phyloP scores from a whole-genome alignment of 83 land plant species.

The Picea engelmannii region DNA sequence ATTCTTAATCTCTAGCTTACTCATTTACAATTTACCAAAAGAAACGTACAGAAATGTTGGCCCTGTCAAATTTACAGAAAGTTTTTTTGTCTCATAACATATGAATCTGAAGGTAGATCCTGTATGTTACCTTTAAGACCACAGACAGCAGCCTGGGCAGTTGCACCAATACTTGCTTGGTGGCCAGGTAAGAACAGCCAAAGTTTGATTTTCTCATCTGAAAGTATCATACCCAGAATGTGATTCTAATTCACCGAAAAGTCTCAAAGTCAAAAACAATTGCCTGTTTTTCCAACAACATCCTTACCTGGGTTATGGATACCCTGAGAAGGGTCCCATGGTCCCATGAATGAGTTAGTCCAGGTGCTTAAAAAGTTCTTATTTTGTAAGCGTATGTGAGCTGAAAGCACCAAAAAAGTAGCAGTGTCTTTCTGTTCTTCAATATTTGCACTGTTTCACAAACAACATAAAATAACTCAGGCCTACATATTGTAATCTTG shows the following conservation, averaged over 20 bases:
- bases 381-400: constrained; percentile 66
- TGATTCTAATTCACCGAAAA: background rate
- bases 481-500: background rate
- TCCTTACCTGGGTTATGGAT: constrained; percentile 67
- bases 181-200: constrained; percentile 81
- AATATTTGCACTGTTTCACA: constrained; percentile 28
- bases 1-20: background rate
- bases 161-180: constrained; percentile 37
- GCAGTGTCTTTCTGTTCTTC: constrained; percentile 60
- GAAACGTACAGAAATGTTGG: background rate
- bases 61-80: constrained; percentile 1
- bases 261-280: background rate
- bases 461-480: background rate
- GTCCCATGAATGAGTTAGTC: constrained; percentile 83
- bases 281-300: background rate
- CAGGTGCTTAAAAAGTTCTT: constrained; percentile 68
- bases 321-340: constrained; percentile 86
- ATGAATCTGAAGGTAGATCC: background rate
- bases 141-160: constrained; percentile 53
- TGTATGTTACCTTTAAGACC: constrained; percentile 11
- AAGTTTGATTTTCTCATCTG: constrained; percentile 79
- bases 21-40: background rate
- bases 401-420: constrained; percentile 46
- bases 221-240: background rate
- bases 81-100: background rate